Base-by-base conservation (phyloP, 164 flowering plant species). In the Buxus sempervirens region DNA sequence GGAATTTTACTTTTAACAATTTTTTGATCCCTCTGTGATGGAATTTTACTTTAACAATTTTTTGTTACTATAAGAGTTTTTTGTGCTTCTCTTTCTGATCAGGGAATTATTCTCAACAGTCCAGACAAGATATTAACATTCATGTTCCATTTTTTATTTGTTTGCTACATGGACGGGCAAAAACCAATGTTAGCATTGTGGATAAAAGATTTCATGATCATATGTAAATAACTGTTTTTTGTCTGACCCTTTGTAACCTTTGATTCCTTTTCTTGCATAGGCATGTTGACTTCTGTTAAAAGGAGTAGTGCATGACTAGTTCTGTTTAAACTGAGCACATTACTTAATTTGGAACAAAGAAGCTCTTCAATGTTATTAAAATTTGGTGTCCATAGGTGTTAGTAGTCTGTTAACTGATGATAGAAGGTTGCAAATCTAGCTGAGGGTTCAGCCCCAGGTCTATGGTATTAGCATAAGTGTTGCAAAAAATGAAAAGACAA, bases 201-300 rank as follows among this genome's bases (percentile, higher is more conserved):
- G 25, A 62, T 54, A 65, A 67, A 54, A 60, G 27, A 22, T 56
- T 41, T 60, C 69, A 51, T 45, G 27, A 28, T 58, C 68, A 28
- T 54, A 56, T 81, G 85, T 82, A 69, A 72, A 24, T 36, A 58
- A n/a, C 16, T 58, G n/a, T 49, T 45, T 51, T 53, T 27, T 2
- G 1, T 51, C 25, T 36, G 9, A 1, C n/a, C 36, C 25, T 23
- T 62, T 24, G 54, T 32, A 49, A 20, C 14, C 60, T 64, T 15
- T 38, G 19, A 8, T 26, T 0, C n/a, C 56, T 27, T n/a, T 58
- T 32, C 38, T 32, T 32, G 38, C 38, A 32, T 32, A 32, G 5
- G 3, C 38, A 32, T 32, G 7, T 32, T 32, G 7, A 32, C 7
- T 45, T 45, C 18, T 45, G 51, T 45, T 45, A n/a, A n/a, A n/a